Evolutionary conservation across 129 eudicot species (phyloP).

Genomic region (Arctium lappa): DNA sequence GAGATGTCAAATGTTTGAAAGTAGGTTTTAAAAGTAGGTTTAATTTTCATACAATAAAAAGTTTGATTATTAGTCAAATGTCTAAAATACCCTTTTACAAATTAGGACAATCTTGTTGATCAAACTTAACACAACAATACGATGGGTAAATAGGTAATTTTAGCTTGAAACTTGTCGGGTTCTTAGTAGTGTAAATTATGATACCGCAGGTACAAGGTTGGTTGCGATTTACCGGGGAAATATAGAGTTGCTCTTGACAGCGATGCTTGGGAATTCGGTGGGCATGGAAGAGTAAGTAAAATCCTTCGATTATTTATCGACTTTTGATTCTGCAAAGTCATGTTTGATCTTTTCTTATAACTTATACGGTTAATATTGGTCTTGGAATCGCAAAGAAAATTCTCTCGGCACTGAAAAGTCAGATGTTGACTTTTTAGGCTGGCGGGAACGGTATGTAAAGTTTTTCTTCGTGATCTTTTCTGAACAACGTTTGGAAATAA

Average conservation of each 20-base stretch:
- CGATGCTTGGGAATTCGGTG: conserved; percentile 94
- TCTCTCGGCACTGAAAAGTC: neutral
- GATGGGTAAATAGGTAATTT: neutral
- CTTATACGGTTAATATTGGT: neutral
- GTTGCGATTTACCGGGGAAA: conserved; percentile 96
- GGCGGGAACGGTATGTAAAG: neutral
- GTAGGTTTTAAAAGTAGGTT: neutral
- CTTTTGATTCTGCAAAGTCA: neutral
- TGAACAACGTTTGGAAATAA: neutral
- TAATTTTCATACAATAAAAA: neutral
- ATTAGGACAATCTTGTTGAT: neutral
- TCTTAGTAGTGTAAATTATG: neutral
- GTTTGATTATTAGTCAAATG: conserved; percentile 5
- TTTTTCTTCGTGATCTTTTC: neutral
- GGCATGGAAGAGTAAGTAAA: conserved; percentile 92
- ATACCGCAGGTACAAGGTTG: conserved; percentile 79
- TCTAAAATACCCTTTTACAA: neutral
- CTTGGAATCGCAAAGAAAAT: neutral
- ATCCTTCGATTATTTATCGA: neutral
- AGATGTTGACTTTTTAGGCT: neutral
- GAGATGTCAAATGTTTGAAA: neutral
- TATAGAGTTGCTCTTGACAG: conserved; percentile 94
- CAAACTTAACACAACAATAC: neutral
- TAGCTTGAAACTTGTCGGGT: neutral
- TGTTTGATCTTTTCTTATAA: neutral